Conservation (phyloP, 2,329 filamentous ascomycete species). For the Pseudocercospora crystallina region DNA sequence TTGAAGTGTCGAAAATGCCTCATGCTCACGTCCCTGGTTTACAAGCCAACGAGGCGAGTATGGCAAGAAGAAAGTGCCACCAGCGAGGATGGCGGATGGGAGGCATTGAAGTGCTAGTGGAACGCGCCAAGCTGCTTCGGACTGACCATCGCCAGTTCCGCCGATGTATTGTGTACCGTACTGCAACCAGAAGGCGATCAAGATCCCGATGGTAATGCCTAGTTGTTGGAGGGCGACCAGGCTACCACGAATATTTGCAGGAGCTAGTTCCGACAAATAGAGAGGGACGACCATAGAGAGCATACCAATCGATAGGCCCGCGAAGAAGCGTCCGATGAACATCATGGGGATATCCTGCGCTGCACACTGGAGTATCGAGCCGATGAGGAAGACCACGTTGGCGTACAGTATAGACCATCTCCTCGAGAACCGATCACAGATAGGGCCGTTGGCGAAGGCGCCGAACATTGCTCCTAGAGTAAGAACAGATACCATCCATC, state of each 20-base stretch:
- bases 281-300: constrained; percentile 39
- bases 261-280: constrained; percentile 36
- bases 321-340: constrained; percentile 21
- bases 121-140: constrained; percentile 43
- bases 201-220: constrained; percentile 46
- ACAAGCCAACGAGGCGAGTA: constrained; percentile 33
- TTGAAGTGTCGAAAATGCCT: constrained; percentile 25
- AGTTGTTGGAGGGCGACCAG: constrained; percentile 49
- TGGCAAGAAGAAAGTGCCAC: constrained; percentile 37
- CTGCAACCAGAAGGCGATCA: constrained; percentile 40
- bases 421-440: not conserved
- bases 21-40: constrained; percentile 28
- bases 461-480: constrained; percentile 2
- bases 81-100: constrained; percentile 41
- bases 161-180: constrained; percentile 30
- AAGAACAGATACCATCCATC: constrained; percentile 2
- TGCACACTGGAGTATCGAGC: not conserved
- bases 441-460: not conserved
- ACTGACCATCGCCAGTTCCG: constrained; percentile 27
- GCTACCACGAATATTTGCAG: constrained; percentile 38
- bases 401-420: not conserved
- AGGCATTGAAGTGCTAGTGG: constrained; percentile 45
- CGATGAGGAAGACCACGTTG: not conserved
- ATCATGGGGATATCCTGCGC: not conserved
- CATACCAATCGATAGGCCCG: constrained; percentile 28